Evolutionary conservation across 345 rosid species (phyloP), one percentile per base, ranked within the genome.

Genomic region (Garcia nutans): DNA sequence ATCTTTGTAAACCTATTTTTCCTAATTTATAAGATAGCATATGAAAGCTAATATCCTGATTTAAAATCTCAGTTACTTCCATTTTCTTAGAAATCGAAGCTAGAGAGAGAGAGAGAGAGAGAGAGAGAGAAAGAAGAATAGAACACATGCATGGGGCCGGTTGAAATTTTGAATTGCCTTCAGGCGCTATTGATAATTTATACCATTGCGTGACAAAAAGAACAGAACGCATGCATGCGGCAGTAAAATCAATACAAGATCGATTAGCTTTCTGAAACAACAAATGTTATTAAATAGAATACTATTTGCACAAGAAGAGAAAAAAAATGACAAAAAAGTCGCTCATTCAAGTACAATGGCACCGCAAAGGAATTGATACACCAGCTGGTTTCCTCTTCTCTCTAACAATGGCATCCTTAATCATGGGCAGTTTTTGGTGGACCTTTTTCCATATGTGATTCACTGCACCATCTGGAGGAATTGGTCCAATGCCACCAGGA

Each of bases 361-460:
- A 96, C 13, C 97, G 93, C 55, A 82, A 78, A 66, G 97, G 97
- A 74, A 89, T 65, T 15, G 89, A 84, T 22, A 83, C 86, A 62
- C 94, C 97, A 1, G 80, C 77, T 23, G 93, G 91, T 82, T 88
- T 93, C 85, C 99, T 88, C 77, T 70, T 89, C 60, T 88, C 93
- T 68, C 95, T 83, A 60, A 83, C 70, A 47, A 90, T 88, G 26
- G 92, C 93, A 83, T 96, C 97, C 82, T 86, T 86, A 33, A 93
- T 88, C 82, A 82, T 56, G 1, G 99, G 91, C 70, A 96, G 77
- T 59, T 96, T 96, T 59, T 96, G 87, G 59, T 82, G 79, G 67
- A 93, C 92, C 88, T 90, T 93, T 78, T 76, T 87, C 98, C 98
- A 96, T 64, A 96, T 88, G 67, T 90, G 85, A 80, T 92, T 96